Percentiles rank a stretch among this genome's conserved stretches.
These are phyloP conservation scores for Entomophthora muscae DNA, from an alignment of 371 early-diverging fungal genomes.

Conservation along the genomic window DNA sequence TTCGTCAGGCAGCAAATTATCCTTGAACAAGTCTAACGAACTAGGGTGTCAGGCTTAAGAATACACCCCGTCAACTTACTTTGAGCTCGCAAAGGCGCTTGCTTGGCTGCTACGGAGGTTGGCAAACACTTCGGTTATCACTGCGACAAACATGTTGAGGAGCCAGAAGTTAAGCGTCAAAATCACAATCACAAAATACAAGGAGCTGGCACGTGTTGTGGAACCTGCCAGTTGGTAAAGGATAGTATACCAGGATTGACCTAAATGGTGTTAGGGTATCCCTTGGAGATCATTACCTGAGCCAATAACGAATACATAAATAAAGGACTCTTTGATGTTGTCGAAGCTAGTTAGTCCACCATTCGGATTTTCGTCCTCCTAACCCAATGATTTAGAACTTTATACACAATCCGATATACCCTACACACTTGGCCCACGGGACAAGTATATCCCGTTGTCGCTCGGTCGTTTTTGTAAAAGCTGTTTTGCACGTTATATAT, in stretches of 20 bases:
- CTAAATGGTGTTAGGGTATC: background rate
- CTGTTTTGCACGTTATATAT: background rate
- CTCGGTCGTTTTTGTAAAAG: background rate
- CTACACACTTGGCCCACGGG: slow-evolving; percentile 5
- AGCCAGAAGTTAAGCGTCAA: slow-evolving; percentile 48
- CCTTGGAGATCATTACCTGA: no score
- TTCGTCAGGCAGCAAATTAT: background rate
- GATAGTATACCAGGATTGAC: slow-evolving; percentile 43
- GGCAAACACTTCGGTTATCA: slow-evolving; percentile 52
- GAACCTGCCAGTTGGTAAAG: slow-evolving; percentile 47
- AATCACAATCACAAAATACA: slow-evolving; percentile 37
- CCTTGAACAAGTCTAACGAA: background rate
- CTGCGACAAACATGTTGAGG: slow-evolving; percentile 45
- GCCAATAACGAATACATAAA: slow-evolving; percentile 4
- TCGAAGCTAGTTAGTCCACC: slow-evolving; percentile 7
- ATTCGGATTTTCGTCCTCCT: slow-evolving; percentile 1
- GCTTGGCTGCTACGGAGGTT: slow-evolving; percentile 25
- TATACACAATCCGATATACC: no score
- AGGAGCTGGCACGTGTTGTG: slow-evolving; percentile 27
- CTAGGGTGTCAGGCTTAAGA: background rate
- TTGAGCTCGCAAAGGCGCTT: background rate
- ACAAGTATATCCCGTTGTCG: slow-evolving; percentile 2
- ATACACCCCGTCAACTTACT: background rate
- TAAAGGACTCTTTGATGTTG: background rate
- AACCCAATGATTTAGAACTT: no score